Evolutionary conservation across 306 rosid genomes (phyloP), one percentile per base, ranked within the genome.

Genomic region (Prunus padus): DNA sequence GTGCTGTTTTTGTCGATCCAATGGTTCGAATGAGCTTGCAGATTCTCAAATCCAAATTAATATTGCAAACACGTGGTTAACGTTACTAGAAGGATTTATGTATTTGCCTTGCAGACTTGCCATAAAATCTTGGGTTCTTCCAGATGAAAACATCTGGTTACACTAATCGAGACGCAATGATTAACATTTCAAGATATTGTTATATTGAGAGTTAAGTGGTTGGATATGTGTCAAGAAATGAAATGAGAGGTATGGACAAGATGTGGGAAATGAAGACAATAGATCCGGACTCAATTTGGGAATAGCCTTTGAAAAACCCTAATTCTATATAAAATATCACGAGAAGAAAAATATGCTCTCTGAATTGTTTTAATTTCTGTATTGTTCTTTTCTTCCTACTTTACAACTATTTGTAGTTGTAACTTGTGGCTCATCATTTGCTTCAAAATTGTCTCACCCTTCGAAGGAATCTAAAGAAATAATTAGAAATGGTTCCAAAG

Each of bases 41-140:
- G 87, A 89, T 85, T 80, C 70, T 62, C 44, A 73, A 67, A 28
- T 51, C 76, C 51, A 40, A 50, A 69, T 68, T 5, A 73, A 59
- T 55, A 65, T 62, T 71, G 69, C 59, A 67, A 74, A 62, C 86
- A 73, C 77, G 89, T 85, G 87, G 70, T 74, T 60, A 69, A 63
- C 80, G 80, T 20, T 55, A 11, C 23, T 71, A 25, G 19, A 14
- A 56, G 33, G 59, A 25, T 57, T 22, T 60, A 2, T 59, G 66
- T 31, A 22, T 30, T 46, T n/a, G 4, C 65, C 61, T 70, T 52
- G 30, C 12, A 57, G 20, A 33, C 30, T 51, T 52, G 74, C 18
- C 62, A 50, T 30, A 47, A 37, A 71, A 25, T 22, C n/a, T 71
- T 37, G 65, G 33, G 52, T 31, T 71, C 33, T 31, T 31, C 33